Percentiles rank a stretch among this genome's conserved stretches.
These are phyloP conservation scores for Salix purpurea DNA, from an alignment of 345 rosid genomes.

Conservation along the genomic window DNA sequence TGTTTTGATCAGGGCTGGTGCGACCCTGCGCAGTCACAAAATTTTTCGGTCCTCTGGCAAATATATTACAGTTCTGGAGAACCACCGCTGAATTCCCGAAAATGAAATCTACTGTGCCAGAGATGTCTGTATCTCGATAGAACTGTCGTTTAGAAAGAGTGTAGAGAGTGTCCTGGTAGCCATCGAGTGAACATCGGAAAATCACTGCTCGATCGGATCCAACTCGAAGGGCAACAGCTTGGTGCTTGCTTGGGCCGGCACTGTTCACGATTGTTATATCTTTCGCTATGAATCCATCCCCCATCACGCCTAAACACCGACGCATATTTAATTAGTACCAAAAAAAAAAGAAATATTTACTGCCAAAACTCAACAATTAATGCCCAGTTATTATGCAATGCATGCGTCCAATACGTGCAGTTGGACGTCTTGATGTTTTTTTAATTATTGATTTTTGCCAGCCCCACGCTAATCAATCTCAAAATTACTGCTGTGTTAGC, in stretches of 20 bases:
- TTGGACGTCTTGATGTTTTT: too few relatives aligned
- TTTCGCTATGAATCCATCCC: conserved; percentile 27
- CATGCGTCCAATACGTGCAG: too few relatives aligned
- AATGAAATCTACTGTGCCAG: conserved; percentile 40
- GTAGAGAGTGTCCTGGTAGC: conserved; percentile 41
- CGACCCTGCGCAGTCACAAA: conserved; percentile 36
- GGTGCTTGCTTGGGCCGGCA: conserved; percentile 23
- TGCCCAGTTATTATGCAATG: too few relatives aligned
- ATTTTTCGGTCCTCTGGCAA: neutral
- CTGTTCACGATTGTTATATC: conserved; percentile 21
- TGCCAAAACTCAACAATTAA: too few relatives aligned
- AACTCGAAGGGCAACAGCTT: conserved; percentile 22
- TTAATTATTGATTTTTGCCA: too few relatives aligned
- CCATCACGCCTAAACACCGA: conserved; percentile 37
- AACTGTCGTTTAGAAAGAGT: conserved; percentile 42
- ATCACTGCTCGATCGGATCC: conserved; percentile 37
- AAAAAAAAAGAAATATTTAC: too few relatives aligned
- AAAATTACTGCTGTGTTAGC: too few relatives aligned
- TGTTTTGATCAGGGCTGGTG: conserved; percentile 25
- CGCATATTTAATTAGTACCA: too few relatives aligned
- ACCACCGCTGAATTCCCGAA: conserved; percentile 25
- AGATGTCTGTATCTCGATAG: conserved; percentile 42
- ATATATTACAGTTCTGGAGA: conserved; percentile 25
- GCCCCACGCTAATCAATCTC: too few relatives aligned
- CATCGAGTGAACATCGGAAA: conserved; percentile 38